Conservation (phyloP, 2,329 filamentous ascomycete species). For the Mariannaea elegans region DNA sequence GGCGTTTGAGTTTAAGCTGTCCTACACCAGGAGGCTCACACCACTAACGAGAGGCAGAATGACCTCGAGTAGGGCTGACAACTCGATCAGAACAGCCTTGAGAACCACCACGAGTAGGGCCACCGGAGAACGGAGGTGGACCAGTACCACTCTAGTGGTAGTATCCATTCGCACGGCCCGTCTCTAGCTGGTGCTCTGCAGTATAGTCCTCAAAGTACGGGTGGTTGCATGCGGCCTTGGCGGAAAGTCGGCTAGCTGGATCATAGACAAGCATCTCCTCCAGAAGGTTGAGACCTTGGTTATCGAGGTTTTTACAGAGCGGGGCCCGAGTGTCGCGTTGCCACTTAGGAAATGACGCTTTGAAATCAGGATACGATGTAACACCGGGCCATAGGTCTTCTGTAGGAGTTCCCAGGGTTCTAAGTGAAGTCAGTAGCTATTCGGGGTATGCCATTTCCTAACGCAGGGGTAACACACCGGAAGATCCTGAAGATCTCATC, state of each 20-base stretch:
- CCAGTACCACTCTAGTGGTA: constrained; percentile 45
- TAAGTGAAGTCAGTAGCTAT: constrained; percentile 42
- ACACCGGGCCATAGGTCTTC: constrained; percentile 89
- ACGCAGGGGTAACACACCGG: constrained; percentile 63
- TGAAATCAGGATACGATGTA: constrained; percentile 95
- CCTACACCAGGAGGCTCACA: too few species aligned
- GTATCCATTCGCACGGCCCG: constrained; percentile 46
- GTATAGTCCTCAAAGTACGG: constrained; percentile 74
- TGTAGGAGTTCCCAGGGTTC: constrained; percentile 82
- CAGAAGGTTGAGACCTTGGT: constrained; percentile 73
- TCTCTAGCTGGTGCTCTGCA: constrained; percentile 40
- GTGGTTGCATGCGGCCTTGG: constrained; percentile 86
- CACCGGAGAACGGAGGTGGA: constrained; percentile 12
- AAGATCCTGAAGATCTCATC: constrained; percentile 66
- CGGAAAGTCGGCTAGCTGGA: constrained; percentile 85
- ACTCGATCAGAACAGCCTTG: too few species aligned
- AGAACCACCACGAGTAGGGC: too few species aligned
- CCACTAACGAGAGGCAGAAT: too few species aligned
- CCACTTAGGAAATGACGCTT: constrained; percentile 93
- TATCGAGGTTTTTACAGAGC: constrained; percentile 78
- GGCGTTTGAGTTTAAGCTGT: too few species aligned
- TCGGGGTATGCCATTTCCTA: background rate
- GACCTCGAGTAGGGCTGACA: too few species aligned
- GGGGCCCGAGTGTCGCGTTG: constrained; percentile 71
- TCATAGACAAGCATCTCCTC: constrained; percentile 84